Evolutionary conservation across 108 stramenopile species (phyloP).

Genomic region (Fragilaria crotonensis): DNA sequence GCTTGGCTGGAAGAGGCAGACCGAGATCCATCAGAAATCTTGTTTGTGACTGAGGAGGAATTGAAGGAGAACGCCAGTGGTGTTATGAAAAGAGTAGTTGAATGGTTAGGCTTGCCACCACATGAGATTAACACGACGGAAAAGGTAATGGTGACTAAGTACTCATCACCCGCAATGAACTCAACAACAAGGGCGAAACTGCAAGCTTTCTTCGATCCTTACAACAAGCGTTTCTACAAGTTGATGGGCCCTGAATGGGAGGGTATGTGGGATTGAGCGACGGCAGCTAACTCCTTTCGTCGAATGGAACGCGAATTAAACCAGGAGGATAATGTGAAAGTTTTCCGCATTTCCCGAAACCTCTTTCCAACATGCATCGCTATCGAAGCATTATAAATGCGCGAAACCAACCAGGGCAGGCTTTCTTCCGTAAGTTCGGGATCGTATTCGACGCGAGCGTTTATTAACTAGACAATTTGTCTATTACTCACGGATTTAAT

Average conservation of each 20-base stretch:
- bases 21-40: slow-evolving; percentile 9
- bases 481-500: too few species aligned
- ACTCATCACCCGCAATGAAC: background rate
- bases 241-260: slow-evolving; percentile 6
- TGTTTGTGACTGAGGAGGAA: slow-evolving; percentile 10
- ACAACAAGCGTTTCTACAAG: slow-evolving; percentile 7
- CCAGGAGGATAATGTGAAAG: background rate
- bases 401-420: background rate
- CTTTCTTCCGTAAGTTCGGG: too few species aligned
- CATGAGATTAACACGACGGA: background rate
- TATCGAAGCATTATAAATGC: background rate
- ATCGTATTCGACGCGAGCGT: too few species aligned
- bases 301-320: background rate
- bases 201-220: slow-evolving; percentile 10
- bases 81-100: background rate
- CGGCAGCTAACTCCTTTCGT: background rate
- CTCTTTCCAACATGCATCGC: background rate
- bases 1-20: slow-evolving; percentile 8
- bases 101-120: slow-evolving; percentile 1
- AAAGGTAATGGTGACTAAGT: background rate
- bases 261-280: background rate
- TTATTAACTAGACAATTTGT: too few species aligned
- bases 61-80: background rate
- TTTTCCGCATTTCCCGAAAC: background rate
- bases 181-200: background rate